Percentiles rank a stretch among this genome's conserved stretches.
These are phyloP conservation scores for Aspergillus bombycis DNA, from an alignment of 2,329 filamentous ascomycete genomes.

Conservation along the genomic window DNA sequence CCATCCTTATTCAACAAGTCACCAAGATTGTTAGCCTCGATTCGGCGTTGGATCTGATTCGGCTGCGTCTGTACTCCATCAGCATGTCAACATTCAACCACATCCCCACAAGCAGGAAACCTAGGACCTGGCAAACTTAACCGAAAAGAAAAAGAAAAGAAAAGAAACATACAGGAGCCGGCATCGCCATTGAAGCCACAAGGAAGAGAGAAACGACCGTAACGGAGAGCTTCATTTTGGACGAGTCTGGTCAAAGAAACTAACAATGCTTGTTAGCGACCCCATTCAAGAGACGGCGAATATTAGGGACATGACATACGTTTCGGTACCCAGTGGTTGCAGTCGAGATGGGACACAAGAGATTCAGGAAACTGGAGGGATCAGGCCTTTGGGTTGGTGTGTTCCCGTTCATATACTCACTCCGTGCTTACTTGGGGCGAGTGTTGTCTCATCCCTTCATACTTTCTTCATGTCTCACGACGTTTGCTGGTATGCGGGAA, in stretches of 20 bases:
- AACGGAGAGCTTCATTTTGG: slow-evolving; percentile 1
- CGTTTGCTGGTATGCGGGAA: not conserved
- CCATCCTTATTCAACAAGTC: not conserved
- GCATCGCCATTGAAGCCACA: not conserved
- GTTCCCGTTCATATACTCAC: not conserved
- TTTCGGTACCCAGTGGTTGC: not conserved
- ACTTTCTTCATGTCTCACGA: not conserved
- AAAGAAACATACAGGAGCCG: not conserved
- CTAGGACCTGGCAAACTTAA: not conserved
- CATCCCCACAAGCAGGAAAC: not conserved
- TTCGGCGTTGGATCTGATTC: not conserved
- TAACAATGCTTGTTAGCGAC: not conserved
- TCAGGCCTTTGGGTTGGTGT: not conserved
- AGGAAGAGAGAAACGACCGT: not conserved
- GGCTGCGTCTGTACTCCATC: not conserved
- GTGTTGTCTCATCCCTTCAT: not conserved
- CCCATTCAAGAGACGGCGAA: not conserved
- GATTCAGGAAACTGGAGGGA: not conserved
- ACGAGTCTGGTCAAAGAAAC: not conserved
- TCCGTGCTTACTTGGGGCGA: not conserved
- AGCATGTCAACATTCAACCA: not conserved
- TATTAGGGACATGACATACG: not conserved
- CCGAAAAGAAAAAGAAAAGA: not conserved
- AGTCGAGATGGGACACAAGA: not conserved
- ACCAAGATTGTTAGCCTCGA: not conserved